Evolutionary conservation across 192 early-diverging fungal genomes (phyloP).

Genomic region (Backusella westeae): DNA sequence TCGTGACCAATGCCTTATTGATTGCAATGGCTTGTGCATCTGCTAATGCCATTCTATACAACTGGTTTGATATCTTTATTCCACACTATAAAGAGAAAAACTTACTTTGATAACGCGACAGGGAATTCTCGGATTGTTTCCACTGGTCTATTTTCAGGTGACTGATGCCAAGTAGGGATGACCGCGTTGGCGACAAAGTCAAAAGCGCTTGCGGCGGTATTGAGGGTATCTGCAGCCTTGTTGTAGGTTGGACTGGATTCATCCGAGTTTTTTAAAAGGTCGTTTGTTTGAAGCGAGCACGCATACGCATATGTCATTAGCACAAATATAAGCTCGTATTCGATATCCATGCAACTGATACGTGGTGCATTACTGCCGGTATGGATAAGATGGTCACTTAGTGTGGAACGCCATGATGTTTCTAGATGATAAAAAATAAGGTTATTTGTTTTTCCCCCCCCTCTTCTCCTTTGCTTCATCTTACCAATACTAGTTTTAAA

Average conservation of each 20-base stretch:
- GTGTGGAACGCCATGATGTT: conserved; percentile 57
- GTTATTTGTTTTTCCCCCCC: not conserved
- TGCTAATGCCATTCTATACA: conserved; percentile 46
- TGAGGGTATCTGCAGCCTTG: conserved; percentile 50
- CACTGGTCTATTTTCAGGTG: conserved; percentile 18
- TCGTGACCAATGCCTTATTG: conserved; percentile 46
- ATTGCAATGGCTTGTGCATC: conserved; percentile 56
- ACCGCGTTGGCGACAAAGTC: conserved; percentile 45
- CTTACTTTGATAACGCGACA: conserved; percentile 45
- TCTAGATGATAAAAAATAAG: conserved; percentile 25
- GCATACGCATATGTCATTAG: conserved; percentile 56
- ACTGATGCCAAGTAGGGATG: conserved; percentile 42
- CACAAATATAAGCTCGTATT: conserved; percentile 56
- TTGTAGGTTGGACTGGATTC: conserved; percentile 9
- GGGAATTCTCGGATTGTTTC: conserved; percentile 35
- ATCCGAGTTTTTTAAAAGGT: conserved; percentile 10
- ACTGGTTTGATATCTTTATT: not conserved
- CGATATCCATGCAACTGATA: conserved; percentile 43
- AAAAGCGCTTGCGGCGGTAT: conserved; percentile 53
- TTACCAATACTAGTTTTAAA: conserved; percentile 33
- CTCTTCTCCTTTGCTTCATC: not conserved
- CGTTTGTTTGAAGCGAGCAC: conserved; percentile 37
- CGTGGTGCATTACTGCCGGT: conserved; percentile 46
- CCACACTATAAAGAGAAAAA: not conserved
- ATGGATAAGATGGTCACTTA: conserved; percentile 44